Base-by-base conservation (phyloP, 2,329 filamentous ascomycete species). In the Aspergillus sp. region DNA sequence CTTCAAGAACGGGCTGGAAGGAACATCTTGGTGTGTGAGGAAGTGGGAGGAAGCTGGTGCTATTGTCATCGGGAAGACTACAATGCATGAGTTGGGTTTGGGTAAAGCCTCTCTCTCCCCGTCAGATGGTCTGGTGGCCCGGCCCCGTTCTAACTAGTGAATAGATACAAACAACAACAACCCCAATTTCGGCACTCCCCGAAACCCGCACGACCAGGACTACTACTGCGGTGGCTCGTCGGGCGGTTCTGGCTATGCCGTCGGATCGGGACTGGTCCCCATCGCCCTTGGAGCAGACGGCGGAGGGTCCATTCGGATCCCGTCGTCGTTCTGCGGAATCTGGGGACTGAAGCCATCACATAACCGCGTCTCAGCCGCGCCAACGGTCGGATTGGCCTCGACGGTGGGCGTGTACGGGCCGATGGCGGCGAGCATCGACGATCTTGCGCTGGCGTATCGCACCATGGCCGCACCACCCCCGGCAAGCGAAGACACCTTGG, bases 181-280 rank as follows among this genome's bases (percentile, higher is more conserved):
- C 59, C 79, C 82, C 4, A 75, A 73, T 35, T 83, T 80, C 60
- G 87, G 87, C 34, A 88, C 86, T 0, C 85, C 88, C 0, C 74
- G 79, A 12, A 93, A 94, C 65, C 88, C 86, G 54, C 79, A 86
- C 65, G 90, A 91, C 66, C 72, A 75, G 12, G 65, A 74, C 3
- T 93, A 89, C 72, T 94, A 89, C 62, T 81, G 85, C 4, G 88
- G 88, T 42, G 88, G 88, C 29, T 90, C 86, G 0, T 89, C 87
- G 0, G 86, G 86, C 2, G 88, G 88, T 2, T 84, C 79, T 3
- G 86, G 76, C 0, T 91, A 88, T 45, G 78, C 81, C 8, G 74
- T 90, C 28, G 77, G 77, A 19, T 77, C 80, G 5, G 87, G 87
- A 2, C 68, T 93, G 27, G 75, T 90, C 2, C 86, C 87, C n/a